Evolutionary conservation across 805 yeast genomes (phyloP).

Genomic region (Diddensiella caesifluorescens): DNA sequence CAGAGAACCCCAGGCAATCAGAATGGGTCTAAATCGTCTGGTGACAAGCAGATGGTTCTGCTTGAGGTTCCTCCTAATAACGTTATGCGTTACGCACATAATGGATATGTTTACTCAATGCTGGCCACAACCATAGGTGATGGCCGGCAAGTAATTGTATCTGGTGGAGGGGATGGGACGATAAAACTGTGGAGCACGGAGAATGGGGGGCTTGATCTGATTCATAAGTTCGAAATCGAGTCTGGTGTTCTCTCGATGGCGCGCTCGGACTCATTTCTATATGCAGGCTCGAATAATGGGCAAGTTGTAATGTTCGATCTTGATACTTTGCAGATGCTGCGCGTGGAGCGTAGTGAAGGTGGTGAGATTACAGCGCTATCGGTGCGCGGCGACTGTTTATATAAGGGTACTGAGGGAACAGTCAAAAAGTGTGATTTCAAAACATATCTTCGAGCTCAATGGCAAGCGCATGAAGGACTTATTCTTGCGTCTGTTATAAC

Average conservation of each 20-base stretch:
- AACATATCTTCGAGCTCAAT: conserved; percentile 39
- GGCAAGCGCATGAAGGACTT: conserved; percentile 51
- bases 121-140: conserved; percentile 28
- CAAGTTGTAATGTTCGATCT: conserved; percentile 81
- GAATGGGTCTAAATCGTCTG: conserved; percentile 5
- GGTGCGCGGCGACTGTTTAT: conserved; percentile 51
- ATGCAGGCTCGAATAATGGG: conserved; percentile 77
- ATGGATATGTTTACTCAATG: conserved; percentile 82
- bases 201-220: conserved; percentile 17
- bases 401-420: conserved; percentile 53
- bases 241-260: conserved; percentile 64
- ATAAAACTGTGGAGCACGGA: conserved; percentile 71
- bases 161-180: conserved; percentile 90
- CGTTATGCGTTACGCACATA: conserved; percentile 77
- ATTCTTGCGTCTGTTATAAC: conserved; percentile 55
- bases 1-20: conserved; percentile 20
- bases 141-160: conserved; percentile 40
- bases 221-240: conserved; percentile 49
- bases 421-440: conserved; percentile 49
- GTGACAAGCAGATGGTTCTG: conserved; percentile 10
- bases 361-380: conserved; percentile 59
- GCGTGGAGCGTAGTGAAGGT: conserved; percentile 31
- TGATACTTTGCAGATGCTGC: conserved; percentile 64
- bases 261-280: conserved; percentile 56
- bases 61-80: conserved; percentile 59